Evolutionary conservation across 2,329 filamentous ascomycete species (phyloP).

Genomic region (Colletotrichum spinosum): DNA sequence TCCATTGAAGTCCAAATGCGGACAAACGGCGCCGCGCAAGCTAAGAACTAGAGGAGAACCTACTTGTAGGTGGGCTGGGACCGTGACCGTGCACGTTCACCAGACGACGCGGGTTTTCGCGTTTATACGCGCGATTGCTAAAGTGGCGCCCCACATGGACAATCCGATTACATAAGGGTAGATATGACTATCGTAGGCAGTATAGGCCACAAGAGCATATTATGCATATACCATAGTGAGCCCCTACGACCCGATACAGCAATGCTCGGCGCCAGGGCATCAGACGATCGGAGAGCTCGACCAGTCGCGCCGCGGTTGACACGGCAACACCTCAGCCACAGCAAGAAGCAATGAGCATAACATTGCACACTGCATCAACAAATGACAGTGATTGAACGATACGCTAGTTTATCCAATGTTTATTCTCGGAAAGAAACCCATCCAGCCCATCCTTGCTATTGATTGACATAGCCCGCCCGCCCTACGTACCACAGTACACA

Average conservation of each 20-base stretch:
- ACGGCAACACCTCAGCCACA: conserved; percentile 30
- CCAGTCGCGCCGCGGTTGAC: conserved; percentile 23
- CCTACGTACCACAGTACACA: conserved; percentile 9
- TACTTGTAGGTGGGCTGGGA: conserved; percentile 11
- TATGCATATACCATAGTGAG: not conserved
- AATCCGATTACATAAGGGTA: no score
- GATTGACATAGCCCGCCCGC: conserved; percentile 33
- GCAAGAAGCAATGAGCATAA: conserved; percentile 27
- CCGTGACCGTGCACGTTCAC: conserved; percentile 34
- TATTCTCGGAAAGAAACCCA: conserved; percentile 28
- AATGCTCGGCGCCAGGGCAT: conserved; percentile 20
- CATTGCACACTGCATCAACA: conserved; percentile 15
- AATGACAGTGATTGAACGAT: no score
- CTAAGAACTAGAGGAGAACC: conserved; percentile 17
- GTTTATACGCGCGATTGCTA: conserved; percentile 31
- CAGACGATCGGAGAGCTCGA: conserved; percentile 33
- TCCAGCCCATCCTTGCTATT: not conserved
- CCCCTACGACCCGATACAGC: conserved; percentile 22
- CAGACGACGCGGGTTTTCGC: conserved; percentile 36
- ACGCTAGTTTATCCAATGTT: conserved; percentile 29
- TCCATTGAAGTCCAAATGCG: not conserved
- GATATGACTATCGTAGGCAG: no score
- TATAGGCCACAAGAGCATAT: no score
- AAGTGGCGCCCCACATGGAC: conserved; percentile 9
- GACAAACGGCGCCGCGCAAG: conserved; percentile 19